A percentile compares a stretch with the other conserved stretches of the same genome.
Conservation (phyloP, 2,329 filamentous ascomycete species). For the Sclerotinia trifoliorum region DNA sequence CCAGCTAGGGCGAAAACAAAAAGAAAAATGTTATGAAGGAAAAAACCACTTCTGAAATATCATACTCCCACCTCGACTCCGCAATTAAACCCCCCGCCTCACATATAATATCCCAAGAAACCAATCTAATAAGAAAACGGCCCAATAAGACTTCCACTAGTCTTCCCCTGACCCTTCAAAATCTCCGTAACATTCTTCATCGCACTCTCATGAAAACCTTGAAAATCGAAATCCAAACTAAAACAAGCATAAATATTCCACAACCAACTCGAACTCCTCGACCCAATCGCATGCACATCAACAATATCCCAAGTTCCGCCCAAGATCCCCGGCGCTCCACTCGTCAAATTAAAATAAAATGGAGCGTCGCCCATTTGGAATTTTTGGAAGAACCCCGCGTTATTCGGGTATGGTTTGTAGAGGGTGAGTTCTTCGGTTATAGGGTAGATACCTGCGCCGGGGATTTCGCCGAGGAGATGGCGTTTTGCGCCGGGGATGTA, state of each 20-base stretch:
- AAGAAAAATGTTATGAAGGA: not conserved
- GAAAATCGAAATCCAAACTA: slow-evolving; percentile 1
- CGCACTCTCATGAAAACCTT: slow-evolving; percentile 13
- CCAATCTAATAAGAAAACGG: not conserved
- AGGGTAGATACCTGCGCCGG: slow-evolving; percentile 2
- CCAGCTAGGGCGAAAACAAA: no score
- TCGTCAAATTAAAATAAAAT: not conserved
- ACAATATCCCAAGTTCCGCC: slow-evolving; percentile 8
- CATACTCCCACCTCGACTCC: not conserved
- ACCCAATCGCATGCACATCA: slow-evolving; percentile 2
- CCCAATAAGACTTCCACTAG: not conserved
- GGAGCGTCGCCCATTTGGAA: slow-evolving; percentile 5
- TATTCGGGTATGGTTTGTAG: not conserved
- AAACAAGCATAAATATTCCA: slow-evolving; percentile 20
- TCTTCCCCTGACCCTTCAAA: not conserved
- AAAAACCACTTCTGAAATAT: not conserved
- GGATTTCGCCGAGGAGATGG: not conserved
- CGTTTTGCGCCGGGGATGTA: not conserved
- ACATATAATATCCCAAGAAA: no score
- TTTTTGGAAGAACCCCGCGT: not conserved
- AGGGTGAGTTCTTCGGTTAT: slow-evolving; percentile 13
- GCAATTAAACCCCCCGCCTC: not conserved
- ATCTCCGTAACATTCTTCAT: slow-evolving; percentile 9
- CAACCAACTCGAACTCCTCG: not conserved
- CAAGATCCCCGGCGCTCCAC: not conserved